A percentile compares a stretch with the other conserved stretches of the same genome.
phyloP scores from a whole-genome alignment of 768 basidiomycete genomes.

The Mycena galopus region DNA sequence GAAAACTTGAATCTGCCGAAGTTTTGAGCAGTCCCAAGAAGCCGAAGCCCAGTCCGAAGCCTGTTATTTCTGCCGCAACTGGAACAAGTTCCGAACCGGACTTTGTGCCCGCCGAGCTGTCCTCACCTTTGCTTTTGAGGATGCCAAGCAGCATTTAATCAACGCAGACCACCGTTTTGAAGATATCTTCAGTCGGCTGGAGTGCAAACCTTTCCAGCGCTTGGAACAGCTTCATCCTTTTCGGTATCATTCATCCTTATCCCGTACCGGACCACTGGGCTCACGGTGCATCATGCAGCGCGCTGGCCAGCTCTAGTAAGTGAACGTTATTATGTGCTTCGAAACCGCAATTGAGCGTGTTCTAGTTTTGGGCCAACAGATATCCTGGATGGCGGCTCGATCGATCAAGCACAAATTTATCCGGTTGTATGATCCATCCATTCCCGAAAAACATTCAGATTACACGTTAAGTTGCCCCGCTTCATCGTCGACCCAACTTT shows the following conservation, averaged over 20 bases:
- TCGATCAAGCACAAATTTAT: constrained; percentile 86
- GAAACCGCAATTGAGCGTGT: not conserved
- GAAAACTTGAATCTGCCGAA: constrained; percentile 18
- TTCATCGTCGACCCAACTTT: constrained; percentile 16
- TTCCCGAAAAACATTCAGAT: constrained; percentile 77
- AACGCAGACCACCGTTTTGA: constrained; percentile 77
- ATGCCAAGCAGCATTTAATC: constrained; percentile 81
- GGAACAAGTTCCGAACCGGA: constrained; percentile 38
- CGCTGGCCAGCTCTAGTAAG: constrained; percentile 79
- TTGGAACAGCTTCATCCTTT: constrained; percentile 88
- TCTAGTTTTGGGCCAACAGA: constrained; percentile 69
- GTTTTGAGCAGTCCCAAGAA: constrained; percentile 38
- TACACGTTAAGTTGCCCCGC: constrained; percentile 54
- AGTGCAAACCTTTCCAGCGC: constrained; percentile 83
- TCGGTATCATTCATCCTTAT: constrained; percentile 58
- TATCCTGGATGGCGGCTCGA: constrained; percentile 89
- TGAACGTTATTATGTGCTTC: not conserved
- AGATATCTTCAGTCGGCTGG: constrained; percentile 71
- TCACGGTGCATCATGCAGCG: constrained; percentile 53
- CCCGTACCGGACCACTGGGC: too few species aligned
- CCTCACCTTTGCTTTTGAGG: constrained; percentile 82
- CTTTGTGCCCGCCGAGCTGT: constrained; percentile 70
- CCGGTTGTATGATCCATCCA: constrained; percentile 77
- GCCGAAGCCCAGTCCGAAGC: constrained; percentile 17
- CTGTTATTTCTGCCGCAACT: constrained; percentile 22